Base-by-base conservation (phyloP, 768 basidiomycete genomes). In the Tricholoma sp. region DNA sequence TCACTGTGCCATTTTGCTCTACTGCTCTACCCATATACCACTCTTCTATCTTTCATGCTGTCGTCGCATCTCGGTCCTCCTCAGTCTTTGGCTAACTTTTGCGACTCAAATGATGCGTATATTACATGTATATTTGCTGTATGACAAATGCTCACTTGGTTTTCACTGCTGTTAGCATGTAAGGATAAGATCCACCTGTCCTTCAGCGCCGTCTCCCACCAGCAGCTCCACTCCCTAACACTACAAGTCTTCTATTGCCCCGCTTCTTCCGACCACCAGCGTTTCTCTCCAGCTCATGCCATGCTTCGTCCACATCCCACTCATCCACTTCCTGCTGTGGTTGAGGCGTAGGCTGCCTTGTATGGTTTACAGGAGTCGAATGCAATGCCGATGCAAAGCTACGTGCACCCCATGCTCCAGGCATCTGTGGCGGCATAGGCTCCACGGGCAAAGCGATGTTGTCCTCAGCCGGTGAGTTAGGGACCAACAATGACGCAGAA, bases 301-400 rank as follows among this genome's bases (percentile, higher is more conserved):
- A 92, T 21, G 87, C 86, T 45, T 78, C 78, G 62, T 91, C 90
- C 46, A 91, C 70, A 64, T 90, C 89, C 86, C 84, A 89, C 59
- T 87, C 89, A 60, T 89, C 76, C 5, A 66, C 67, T 22, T 68
- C 72, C 53, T 73, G 62, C 53, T 73, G 62, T 22, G 72, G 68
- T 59, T 67, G 68, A 50, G 67, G 55, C 35, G 64, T 65, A 50
- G 61, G 70, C 51, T 68, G 71, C 43, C 63, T 63, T n/a, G 67
- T 43, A 11, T 64, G 59, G 22, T 59, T 68, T 27, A 72, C 62
- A 22, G 76, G 65, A 47, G 78, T 66, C 14, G 86, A 78, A 66
- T 88, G 84, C 56, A 88, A 71, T 0, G 91, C 87, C 9, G 89
- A 85, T 11, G 92, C 92, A 68, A 94, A 94, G 62, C 89, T 92